Base-by-base conservation (phyloP, 2,329 filamentous ascomycete genomes). In the Stagonosporopsis rhizophila region DNA sequence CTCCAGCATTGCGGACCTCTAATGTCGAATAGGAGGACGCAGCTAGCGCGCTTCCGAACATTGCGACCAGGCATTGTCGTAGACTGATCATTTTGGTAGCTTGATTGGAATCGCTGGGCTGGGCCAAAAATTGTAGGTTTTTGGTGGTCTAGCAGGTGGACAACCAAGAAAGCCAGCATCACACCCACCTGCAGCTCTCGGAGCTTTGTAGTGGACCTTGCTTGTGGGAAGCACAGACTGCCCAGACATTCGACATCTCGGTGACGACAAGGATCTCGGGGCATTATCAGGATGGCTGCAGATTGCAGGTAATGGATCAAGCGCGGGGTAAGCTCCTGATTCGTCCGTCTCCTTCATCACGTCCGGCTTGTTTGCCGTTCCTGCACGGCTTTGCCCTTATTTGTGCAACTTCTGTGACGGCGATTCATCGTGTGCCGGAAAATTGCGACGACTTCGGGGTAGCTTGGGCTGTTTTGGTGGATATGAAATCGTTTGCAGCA, bases 401-500 rank as follows among this genome's bases (percentile, higher is more conserved):
- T 56, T 41, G 52, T 50, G 46, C 41, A 22, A 50, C 41, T 28
- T 34, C 37, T 34, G 19, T 22, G 45, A 46, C 41, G 12, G 38
- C 46, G 40, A 42, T 47, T 38, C 53, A 52, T 56, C 30, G 30
- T 48, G 35, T 37, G 44, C 53, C 47, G 34, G 42, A 47, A 46
- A 17, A 32, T 39, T 51, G 35, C 37, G 47, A 51, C 28, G n/a
- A 27, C 23, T 46, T 51, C 19, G 17, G 20, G 9, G 6, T 8
- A 17, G 32, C 11, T 28, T 39, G 45, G 44, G 32, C 44, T 49
- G 52, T 49, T 45, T 45, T 19, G 32, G 4, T 54, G 23, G 19
- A 73, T 48, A 76, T 76, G 1, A 82, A 77, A 2, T 80, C 78
- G 22, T n/a, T 38, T 17, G 6, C 23, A 28, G 30, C 39, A 37